Evolutionary conservation across 169 alveolate species (phyloP).

Genomic region (Besnoitia besnoiti): DNA sequence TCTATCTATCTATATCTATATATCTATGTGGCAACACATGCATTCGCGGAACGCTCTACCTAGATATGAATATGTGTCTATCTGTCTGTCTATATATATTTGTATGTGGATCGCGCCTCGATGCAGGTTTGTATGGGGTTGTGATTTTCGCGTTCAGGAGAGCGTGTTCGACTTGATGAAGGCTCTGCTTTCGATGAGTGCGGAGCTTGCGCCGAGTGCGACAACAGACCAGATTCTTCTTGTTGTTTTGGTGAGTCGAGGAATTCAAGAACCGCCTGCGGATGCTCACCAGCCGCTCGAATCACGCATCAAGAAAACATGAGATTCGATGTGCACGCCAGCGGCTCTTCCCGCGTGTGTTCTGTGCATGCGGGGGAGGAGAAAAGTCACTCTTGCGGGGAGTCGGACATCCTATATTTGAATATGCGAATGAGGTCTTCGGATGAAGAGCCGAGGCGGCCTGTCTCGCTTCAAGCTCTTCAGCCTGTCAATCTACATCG

Average conservation of each 20-base stretch:
- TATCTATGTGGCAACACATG: neutral
- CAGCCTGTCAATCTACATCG: too few species aligned
- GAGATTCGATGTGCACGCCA: too few species aligned
- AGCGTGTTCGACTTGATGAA: neutral
- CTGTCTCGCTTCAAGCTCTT: too few species aligned
- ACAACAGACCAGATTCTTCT: constrained; percentile 9
- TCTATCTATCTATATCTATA: neutral
- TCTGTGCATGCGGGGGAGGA: too few species aligned
- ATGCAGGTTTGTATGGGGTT: neutral
- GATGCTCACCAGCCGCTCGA: too few species aligned
- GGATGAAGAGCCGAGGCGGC: too few species aligned
- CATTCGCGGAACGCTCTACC: neutral
- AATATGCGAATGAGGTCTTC: too few species aligned
- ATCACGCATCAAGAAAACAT: too few species aligned
- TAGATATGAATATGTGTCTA: neutral
- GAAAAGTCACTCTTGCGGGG: too few species aligned
- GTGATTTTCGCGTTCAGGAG: neutral
- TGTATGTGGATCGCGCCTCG: neutral
- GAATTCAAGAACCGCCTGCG: neutral
- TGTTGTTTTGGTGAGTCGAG: neutral
- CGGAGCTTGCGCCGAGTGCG: neutral
- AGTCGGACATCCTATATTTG: too few species aligned
- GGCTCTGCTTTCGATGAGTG: neutral
- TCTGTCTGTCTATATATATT: neutral
- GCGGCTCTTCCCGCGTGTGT: too few species aligned